Conservation (phyloP, 192 early-diverging fungal genomes). For the Backusella tarrabulga region DNA sequence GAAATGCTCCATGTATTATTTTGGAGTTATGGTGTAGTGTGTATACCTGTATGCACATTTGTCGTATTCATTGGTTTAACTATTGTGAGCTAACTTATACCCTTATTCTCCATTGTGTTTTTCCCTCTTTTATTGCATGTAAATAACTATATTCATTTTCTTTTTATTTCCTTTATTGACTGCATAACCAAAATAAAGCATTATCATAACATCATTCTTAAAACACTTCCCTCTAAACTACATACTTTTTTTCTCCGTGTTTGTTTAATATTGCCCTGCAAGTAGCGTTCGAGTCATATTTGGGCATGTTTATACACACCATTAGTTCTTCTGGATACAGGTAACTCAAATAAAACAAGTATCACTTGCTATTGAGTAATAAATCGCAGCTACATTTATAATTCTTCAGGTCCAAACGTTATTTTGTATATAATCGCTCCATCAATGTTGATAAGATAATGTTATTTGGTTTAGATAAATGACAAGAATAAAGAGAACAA, state of each 20-base stretch:
- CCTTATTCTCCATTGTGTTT: not conserved
- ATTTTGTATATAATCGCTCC: too few species aligned
- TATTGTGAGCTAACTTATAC: conserved; percentile 17
- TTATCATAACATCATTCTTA: not conserved
- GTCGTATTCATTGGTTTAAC: conserved; percentile 30
- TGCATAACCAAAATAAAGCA: too few species aligned
- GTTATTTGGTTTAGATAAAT: not conserved
- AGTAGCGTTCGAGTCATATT: not conserved
- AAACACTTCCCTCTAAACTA: too few species aligned
- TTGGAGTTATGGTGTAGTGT: conserved; percentile 59
- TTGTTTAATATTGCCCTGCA: not conserved
- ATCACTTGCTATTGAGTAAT: too few species aligned
- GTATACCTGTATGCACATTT: conserved; percentile 33
- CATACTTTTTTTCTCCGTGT: not conserved
- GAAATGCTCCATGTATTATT: conserved; percentile 67
- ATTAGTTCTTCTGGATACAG: too few species aligned
- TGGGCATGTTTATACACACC: too few species aligned
- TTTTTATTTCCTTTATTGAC: not conserved
- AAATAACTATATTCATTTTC: not conserved
- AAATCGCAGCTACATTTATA: not conserved
- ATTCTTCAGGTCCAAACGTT: not conserved
- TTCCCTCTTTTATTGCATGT: not conserved
- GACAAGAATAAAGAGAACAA: not conserved
- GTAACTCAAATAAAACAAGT: too few species aligned
- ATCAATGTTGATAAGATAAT: not conserved